Evolutionary conservation across 192 early-diverging fungal species (phyloP), one percentile per base, ranked within the genome.

Genomic region (Entomortierella beljakovae): DNA sequence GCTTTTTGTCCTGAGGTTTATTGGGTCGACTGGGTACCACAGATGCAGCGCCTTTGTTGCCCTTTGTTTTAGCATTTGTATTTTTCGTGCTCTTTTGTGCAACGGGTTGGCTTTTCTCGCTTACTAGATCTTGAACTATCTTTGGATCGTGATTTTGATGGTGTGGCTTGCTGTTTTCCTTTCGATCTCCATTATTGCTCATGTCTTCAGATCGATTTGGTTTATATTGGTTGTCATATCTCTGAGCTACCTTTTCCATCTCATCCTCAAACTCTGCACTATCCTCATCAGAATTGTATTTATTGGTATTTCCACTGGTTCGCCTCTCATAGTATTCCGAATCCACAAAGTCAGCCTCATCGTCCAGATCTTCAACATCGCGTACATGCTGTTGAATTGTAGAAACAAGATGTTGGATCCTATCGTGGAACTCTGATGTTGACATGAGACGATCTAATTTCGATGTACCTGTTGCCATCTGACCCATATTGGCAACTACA

Each of bases 401-500:
- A n/a, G 61, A 53, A 13, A 76, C 55, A 20, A 68, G 51, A 22
- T 63, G 53, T 0, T 32, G 52, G 20, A 76, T 55, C 60, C 32
- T 76, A 29, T 68, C 54, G 43, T 76, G 64, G 54, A 68, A 76
- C 33, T 61, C 38, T 28, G 73, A 38, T 0, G 73, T 76, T 16
- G 73, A 58, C 73, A 59, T 54, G 34, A 62, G 65, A n/a, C 62
- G 52, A 6, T 68, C 65, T 54, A 68, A 38, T 52, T 62, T 63
- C 16, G 57, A 68, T 6, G 73, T 76, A 0, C 73, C 73, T 0
- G 73, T 76, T 1, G 73, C 73, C 59, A 49, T 61, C 33, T 76
- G 73, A 46, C 73, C 65, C 52, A 76, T 48, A 25, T 75, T 68
- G 56, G 50, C 72, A 9, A 75, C 72, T 15, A 75, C 23, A 26